phyloP scores from a whole-genome alignment of 2,329 filamentous ascomycete species.

The Orbilia ellipsospora region DNA sequence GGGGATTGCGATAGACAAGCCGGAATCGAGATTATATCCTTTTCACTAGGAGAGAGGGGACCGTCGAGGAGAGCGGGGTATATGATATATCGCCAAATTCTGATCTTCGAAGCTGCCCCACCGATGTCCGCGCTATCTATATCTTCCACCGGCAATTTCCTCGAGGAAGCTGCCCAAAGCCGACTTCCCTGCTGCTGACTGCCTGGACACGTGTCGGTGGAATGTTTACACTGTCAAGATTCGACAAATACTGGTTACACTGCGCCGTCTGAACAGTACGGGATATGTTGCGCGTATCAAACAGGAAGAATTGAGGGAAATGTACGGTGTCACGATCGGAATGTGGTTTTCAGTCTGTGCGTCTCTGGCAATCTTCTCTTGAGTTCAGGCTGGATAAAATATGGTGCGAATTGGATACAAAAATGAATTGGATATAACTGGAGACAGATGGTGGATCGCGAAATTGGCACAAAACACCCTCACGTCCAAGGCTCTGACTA shows the following conservation, averaged over 20 bases:
- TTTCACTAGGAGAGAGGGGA: no score
- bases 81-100: no score
- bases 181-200: constrained; percentile 9
- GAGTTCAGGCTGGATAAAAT: not conserved
- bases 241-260: constrained; percentile 1
- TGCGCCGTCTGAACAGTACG: constrained; percentile 6
- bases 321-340: constrained; percentile 15
- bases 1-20: no score
- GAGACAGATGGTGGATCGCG: no score
- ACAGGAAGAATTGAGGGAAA: not conserved
- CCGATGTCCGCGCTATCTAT: not conserved
- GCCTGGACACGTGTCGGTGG: constrained; percentile 39
- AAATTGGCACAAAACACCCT: not conserved
- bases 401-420: not conserved
- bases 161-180: not conserved
- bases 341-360: constrained; percentile 14
- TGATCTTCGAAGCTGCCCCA: not conserved
- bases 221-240: not conserved
- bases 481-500: not conserved
- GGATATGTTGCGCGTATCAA: not conserved
- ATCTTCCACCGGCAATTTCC: not conserved
- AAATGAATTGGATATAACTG: no score
- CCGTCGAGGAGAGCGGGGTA: no score
- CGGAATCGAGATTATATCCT: no score
- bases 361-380: constrained; percentile 5